These are phyloP conservation scores for Microcyclospora tardicrescens DNA, from an alignment of 2,329 filamentous ascomycete genomes.

Conservation along the genomic window DNA sequence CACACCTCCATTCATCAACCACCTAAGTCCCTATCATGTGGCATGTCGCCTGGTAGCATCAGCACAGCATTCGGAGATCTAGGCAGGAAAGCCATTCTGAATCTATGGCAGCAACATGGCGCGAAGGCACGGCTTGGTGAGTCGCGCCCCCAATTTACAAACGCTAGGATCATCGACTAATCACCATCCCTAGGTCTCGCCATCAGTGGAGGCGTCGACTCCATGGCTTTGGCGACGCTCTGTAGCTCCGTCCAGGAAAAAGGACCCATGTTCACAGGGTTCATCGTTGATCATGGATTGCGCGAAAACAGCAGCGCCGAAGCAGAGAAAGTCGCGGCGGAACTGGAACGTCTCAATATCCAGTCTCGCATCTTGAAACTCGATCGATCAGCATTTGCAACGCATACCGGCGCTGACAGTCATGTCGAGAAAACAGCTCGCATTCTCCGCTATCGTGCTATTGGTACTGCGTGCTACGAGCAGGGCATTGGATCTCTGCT, in stretches of 20 bases:
- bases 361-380: slow-evolving; percentile 20
- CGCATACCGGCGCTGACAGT: slow-evolving; percentile 32
- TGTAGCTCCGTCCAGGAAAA: slow-evolving; percentile 35
- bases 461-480: slow-evolving; percentile 49
- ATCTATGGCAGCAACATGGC: no score
- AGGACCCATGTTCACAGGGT: slow-evolving; percentile 32
- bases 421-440: slow-evolving; percentile 72
- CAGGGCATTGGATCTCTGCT: slow-evolving; percentile 48
- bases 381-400: slow-evolving; percentile 24
- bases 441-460: slow-evolving; percentile 54
- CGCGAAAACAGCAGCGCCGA: slow-evolving; percentile 43
- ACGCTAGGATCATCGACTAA: no score
- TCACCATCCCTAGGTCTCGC: slow-evolving; percentile 43
- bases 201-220: slow-evolving; percentile 86
- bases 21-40: no score
- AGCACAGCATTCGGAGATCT: no score
- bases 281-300: slow-evolving; percentile 50
- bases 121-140: no score
- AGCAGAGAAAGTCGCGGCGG: slow-evolving; percentile 36
- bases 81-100: no score
- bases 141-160: no score
- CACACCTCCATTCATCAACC: no score
- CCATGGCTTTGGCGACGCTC: slow-evolving; percentile 84
- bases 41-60: no score
- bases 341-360: slow-evolving; percentile 12